A percentile compares a stretch with the other conserved stretches of the same genome.
These are phyloP conservation scores for Globisporangium apiculatum DNA, from an alignment of 352 stramenopile genomes.

Conservation along the genomic window DNA sequence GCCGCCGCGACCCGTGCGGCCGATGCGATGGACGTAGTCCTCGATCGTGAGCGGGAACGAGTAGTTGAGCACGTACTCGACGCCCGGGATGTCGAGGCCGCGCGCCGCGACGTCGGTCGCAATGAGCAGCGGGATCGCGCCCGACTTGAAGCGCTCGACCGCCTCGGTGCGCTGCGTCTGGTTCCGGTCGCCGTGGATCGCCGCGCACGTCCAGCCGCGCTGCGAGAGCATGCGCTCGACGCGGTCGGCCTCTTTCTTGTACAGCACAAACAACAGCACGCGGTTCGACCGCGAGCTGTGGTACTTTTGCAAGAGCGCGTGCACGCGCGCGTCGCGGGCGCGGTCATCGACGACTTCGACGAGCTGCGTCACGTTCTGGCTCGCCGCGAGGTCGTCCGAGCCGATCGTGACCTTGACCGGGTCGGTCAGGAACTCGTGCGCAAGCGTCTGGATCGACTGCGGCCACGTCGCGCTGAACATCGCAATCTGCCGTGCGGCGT, in stretches of 20 bases:
- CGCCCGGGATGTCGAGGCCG: slow-evolving; percentile 95
- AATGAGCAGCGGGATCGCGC: slow-evolving; percentile 91
- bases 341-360: slow-evolving; percentile 94
- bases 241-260: slow-evolving; percentile 98
- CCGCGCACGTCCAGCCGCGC: slow-evolving; percentile 89
- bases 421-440: slow-evolving; percentile 93
- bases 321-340: slow-evolving; percentile 78
- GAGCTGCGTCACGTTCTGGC: slow-evolving; percentile 93
- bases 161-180: slow-evolving; percentile 90
- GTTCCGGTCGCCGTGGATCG: slow-evolving; percentile 95
- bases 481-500: slow-evolving; percentile 89
- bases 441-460: slow-evolving; percentile 94
- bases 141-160: slow-evolving; percentile 94
- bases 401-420: slow-evolving; percentile 92
- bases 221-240: slow-evolving; percentile 91
- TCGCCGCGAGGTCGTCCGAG: slow-evolving; percentile 93
- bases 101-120: slow-evolving; percentile 96
- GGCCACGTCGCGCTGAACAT: slow-evolving; percentile 98
- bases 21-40: slow-evolving; percentile 95
- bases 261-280: slow-evolving; percentile 96
- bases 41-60: slow-evolving; percentile 97
- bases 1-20: slow-evolving; percentile 90
- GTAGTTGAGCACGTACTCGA: slow-evolving; percentile 97
- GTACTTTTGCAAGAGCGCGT: slow-evolving; percentile 92
- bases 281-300: slow-evolving; percentile 88